phyloP scores from a whole-genome alignment of 106 monocot genomes.

The Acorus gramineus region DNA sequence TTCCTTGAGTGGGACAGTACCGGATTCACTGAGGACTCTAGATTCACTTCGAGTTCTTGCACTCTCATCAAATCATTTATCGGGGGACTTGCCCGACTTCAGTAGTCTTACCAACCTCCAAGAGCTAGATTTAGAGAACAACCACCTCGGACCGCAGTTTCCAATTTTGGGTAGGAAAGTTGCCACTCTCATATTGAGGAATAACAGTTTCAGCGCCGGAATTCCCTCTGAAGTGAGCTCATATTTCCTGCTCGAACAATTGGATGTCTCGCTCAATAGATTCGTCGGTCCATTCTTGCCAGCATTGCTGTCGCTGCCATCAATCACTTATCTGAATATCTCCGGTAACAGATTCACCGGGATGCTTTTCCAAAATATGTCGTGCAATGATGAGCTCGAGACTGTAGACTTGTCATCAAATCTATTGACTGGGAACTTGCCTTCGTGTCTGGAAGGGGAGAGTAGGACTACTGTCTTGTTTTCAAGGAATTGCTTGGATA shows the following conservation, averaged over 20 bases:
- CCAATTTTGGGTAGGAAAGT: conserved; percentile 70
- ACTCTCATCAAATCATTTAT: conserved; percentile 56
- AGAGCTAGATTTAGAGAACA: conserved; percentile 67
- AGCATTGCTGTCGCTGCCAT: conserved; percentile 62
- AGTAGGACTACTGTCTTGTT: conserved; percentile 24
- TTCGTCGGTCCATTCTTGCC: conserved; percentile 75
- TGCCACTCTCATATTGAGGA: conserved; percentile 47
- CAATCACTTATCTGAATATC: conserved; percentile 55
- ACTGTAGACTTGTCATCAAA: conserved; percentile 67
- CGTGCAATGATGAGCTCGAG: conserved; percentile 56
- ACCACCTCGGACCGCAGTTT: conserved; percentile 74
- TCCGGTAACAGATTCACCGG: conserved; percentile 80
- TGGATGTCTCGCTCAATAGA: conserved; percentile 74
- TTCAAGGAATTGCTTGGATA: conserved; percentile 57
- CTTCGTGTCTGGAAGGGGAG: conserved; percentile 39
- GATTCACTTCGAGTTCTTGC: conserved; percentile 57
- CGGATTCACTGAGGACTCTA: conserved; percentile 37
- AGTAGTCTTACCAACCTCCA: conserved; percentile 60
- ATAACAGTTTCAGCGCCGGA: conserved; percentile 63
- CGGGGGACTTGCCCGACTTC: conserved; percentile 68
- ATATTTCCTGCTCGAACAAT: conserved; percentile 41
- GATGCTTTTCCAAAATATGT: conserved; percentile 57
- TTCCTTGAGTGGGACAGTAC: conserved; percentile 47
- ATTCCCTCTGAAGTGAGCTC: conserved; percentile 50
- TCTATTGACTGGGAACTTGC: conserved; percentile 68